Evolutionary conservation across 1,284 basidiomycete species (phyloP), one percentile per base, ranked within the genome.

Genomic region (Athelia psychrophila): DNA sequence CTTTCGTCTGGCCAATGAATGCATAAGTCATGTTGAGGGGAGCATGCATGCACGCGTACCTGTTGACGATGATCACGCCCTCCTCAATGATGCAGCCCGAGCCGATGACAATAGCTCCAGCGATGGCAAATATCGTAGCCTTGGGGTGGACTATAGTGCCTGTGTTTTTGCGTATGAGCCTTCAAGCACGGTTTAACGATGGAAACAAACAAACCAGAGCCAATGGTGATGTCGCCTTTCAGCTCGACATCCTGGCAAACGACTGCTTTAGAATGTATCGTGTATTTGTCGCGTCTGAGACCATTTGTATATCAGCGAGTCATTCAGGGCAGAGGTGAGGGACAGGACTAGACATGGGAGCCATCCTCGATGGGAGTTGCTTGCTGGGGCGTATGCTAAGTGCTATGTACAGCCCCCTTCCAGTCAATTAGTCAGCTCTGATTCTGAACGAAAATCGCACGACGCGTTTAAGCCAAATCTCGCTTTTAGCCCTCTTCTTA

Each of bases 71-170:
- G 58, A 94, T 86, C 2, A 84, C 90, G 8, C 81, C 80, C 68
- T 98, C 96, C 64, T 98, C 96, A 50, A 99, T 83, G 60, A 98
- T 92, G 65, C 93, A 95, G 51, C 88, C 83, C 22, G 83, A 76
- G 8, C 94, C 96, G 46, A 98, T 88, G 44, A 91, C 76, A 56
- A 98, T 93, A 2, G 93, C 87, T 0, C 91, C 94, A 4, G 84
- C 85, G 42, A 92, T 83, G 6, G 93, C 94, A 56, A 95, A 88
- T 56, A 98, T 89, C 25, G 89, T 91, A 1, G 91, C 92, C 64
- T 93, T 92, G 0, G 96, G 95, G 60, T 98, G 95, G n/a, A 99
- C 83, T 47, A 98, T 86, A 1, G 88, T 90, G 2, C 90, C 89
- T 81, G 55, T 25, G 42, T 46, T 30, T 20, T 24, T 44, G 20